These are phyloP conservation scores for Dimargaris verticillata DNA, from an alignment of 192 early-diverging fungal genomes.

Conservation along the genomic window DNA sequence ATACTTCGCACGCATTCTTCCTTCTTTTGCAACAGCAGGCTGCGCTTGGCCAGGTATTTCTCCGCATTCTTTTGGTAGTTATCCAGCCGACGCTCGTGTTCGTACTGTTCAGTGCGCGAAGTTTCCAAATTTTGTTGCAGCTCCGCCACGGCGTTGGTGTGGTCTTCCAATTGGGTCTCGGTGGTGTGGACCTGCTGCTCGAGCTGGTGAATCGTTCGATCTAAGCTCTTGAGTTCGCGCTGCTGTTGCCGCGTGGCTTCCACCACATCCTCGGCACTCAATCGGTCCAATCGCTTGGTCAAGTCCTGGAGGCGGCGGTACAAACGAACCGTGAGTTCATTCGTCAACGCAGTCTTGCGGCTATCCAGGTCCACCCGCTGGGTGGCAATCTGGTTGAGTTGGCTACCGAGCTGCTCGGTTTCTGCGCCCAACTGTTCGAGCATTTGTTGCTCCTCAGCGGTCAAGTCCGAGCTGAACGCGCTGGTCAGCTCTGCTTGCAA, in stretches of 20 bases:
- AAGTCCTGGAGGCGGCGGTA: conserved; percentile 48
- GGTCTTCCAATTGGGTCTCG: conserved; percentile 16
- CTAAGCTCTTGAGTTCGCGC: conserved; percentile 20
- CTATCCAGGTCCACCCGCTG: conserved; percentile 45
- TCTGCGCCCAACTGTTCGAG: conserved; percentile 31
- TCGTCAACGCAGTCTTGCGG: conserved; percentile 51
- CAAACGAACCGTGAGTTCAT: conserved; percentile 53
- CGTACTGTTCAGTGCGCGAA: conserved; percentile 27
- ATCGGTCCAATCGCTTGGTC: conserved; percentile 38
- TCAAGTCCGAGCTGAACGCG: conserved; percentile 34
- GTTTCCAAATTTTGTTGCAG: neutral
- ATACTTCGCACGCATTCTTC: conserved; percentile 73
- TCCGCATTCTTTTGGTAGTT: conserved; percentile 45
- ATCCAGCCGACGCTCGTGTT: conserved; percentile 30
- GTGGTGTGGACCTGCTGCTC: conserved; percentile 26
- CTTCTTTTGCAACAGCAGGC: conserved; percentile 63
- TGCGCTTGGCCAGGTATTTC: conserved; percentile 53
- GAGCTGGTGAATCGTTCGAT: conserved; percentile 23
- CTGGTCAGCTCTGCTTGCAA: conserved; percentile 42
- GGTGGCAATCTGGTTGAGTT: conserved; percentile 34
- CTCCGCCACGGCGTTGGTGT: conserved; percentile 11
- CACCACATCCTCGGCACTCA: conserved; percentile 26
- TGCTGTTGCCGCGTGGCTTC: conserved; percentile 22
- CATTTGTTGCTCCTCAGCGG: conserved; percentile 30
- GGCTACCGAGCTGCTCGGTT: conserved; percentile 35